Conservation (phyloP, 768 basidiomycete species). For the Mycena epipterygia region DNA sequence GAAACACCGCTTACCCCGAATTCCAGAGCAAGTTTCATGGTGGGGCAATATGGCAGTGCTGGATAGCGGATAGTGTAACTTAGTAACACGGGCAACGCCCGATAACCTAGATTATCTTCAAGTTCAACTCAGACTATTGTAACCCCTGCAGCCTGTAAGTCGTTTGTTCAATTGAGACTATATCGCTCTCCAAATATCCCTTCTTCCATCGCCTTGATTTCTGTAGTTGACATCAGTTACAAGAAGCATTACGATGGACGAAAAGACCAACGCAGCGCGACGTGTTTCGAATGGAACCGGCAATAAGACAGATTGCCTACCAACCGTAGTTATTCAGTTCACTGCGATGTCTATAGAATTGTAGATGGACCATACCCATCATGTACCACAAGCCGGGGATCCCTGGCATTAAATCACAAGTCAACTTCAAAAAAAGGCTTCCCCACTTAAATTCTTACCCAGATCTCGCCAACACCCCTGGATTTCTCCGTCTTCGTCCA, state of each 20-base stretch:
- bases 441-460: constrained; percentile 44
- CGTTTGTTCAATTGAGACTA: constrained; percentile 17
- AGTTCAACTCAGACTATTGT: too few relatives aligned
- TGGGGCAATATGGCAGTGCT: constrained; percentile 24
- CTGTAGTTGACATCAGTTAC: constrained; percentile 46
- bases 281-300: constrained; percentile 72
- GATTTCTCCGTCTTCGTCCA: constrained; percentile 76
- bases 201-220: constrained; percentile 72
- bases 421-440: background rate
- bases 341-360: too few relatives aligned
- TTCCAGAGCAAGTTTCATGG: constrained; percentile 16
- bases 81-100: too few relatives aligned
- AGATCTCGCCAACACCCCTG: constrained; percentile 63
- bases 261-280: constrained; percentile 70
- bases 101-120: too few relatives aligned
- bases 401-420: constrained; percentile 1
- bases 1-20: constrained; percentile 27
- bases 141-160: too few relatives aligned
- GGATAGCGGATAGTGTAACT: background rate
- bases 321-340: too few relatives aligned
- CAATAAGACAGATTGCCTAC: constrained; percentile 68
- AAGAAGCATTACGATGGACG: background rate
- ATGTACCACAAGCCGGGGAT: constrained; percentile 68
- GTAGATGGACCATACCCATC: too few relatives aligned
- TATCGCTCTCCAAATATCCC: constrained; percentile 52